phyloP scores from a whole-genome alignment of 1,284 basidiomycete species.

The Ganoderma lucidum region DNA sequence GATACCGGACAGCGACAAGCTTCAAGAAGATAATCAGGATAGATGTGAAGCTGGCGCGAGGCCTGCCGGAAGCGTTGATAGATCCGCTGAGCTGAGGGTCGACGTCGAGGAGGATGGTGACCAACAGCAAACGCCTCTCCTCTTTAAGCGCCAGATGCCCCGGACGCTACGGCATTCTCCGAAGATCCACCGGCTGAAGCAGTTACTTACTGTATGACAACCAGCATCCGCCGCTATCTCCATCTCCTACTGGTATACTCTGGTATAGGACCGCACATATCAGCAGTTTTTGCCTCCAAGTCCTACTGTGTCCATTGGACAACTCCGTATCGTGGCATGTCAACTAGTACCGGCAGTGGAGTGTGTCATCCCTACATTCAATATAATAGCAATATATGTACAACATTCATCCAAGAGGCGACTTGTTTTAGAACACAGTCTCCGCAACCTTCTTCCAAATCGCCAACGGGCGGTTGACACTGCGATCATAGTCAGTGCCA shows the following conservation, averaged over 20 bases:
- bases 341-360: not conserved
- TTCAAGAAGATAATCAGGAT: not conserved
- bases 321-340: no score
- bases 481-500: conserved; percentile 27
- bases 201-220: no score
- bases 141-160: not conserved
- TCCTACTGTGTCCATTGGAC: no score
- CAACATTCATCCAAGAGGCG: not conserved
- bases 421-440: conserved; percentile 34
- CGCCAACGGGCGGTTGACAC: conserved; percentile 56
- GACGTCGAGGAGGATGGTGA: conserved; percentile 8
- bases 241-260: no score
- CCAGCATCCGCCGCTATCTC: no score
- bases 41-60: not conserved
- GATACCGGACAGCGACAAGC: not conserved
- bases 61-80: not conserved
- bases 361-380: not conserved
- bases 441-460: conserved; percentile 55
- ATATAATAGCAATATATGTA: not conserved
- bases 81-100: not conserved
- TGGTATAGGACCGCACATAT: no score
- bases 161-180: not conserved
- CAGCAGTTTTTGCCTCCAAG: no score
- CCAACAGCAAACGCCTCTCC: not conserved
- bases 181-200: not conserved